phyloP scores from a whole-genome alignment of 805 yeast species.

The Helenozyma baotianmanensis region DNA sequence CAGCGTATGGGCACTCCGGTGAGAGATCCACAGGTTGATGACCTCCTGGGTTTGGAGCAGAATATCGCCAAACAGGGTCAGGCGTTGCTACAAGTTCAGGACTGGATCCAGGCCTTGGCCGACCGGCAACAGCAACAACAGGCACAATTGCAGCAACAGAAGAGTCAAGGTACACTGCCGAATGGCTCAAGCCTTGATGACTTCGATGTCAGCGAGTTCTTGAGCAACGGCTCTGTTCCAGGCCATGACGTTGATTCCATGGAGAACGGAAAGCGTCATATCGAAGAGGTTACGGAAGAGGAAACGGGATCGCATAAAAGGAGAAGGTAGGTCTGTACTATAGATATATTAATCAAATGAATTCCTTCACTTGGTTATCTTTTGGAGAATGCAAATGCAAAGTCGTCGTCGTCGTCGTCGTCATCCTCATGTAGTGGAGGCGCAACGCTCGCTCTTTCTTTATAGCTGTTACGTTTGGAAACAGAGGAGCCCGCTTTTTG shows the following conservation, averaged over 20 bases:
- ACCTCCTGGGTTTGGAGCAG: conserved; percentile 37
- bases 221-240: conserved; percentile 13
- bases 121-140: conserved; percentile 16
- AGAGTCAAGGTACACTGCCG: conserved; percentile 5
- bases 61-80: conserved; percentile 47
- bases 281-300: conserved; percentile 10
- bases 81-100: conserved; percentile 52
- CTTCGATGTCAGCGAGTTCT: conserved; percentile 32
- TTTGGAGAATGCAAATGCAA: conserved; percentile 12
- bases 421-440: conserved; percentile 2
- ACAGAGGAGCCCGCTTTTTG: not conserved
- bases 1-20: not conserved
- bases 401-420: conserved; percentile 9
- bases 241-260: no score
- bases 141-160: conserved; percentile 14
- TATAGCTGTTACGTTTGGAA: not conserved
- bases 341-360: not conserved
- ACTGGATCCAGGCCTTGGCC: conserved; percentile 42
- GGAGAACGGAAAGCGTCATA: conserved; percentile 2
- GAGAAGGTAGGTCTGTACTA: not conserved
- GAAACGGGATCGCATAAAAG: conserved; percentile 2
- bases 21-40: conserved; percentile 4
- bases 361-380: not conserved
- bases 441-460: not conserved
- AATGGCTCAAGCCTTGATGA: conserved; percentile 17